Evolutionary conservation across 768 basidiomycete species (phyloP).

Genomic region (Rhizopogon vesiculosus): DNA sequence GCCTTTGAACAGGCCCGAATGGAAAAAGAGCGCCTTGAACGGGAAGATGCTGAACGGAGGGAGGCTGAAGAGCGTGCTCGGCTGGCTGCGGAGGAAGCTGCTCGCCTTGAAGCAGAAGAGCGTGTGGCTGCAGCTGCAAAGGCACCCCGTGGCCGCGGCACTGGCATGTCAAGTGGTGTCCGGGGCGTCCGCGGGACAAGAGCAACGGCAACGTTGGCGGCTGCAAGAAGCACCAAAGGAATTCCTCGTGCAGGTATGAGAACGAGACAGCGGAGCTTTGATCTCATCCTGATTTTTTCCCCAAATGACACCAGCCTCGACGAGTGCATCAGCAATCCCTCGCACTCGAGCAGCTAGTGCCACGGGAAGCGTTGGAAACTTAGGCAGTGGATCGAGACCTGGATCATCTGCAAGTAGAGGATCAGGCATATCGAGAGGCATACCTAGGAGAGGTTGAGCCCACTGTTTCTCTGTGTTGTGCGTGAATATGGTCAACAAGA

Average conservation of each 20-base stretch:
- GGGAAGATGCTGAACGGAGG: constrained; percentile 29
- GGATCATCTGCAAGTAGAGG: constrained; percentile 20
- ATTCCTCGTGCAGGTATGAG: constrained; percentile 32
- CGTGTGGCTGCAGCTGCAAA: constrained; percentile 31
- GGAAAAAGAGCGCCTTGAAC: constrained; percentile 28
- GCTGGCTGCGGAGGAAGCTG: constrained; percentile 25
- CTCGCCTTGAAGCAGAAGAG: constrained; percentile 43
- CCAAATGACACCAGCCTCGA: constrained; percentile 5
- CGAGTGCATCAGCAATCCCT: constrained; percentile 10
- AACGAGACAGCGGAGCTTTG: background rate
- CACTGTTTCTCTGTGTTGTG: background rate
- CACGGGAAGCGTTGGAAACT: constrained; percentile 15
- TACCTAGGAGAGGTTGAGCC: constrained; percentile 18
- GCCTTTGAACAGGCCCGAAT: constrained; percentile 20
- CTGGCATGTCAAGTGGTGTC: constrained; percentile 47
- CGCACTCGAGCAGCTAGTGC: constrained; percentile 24
- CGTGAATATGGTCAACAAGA: background rate
- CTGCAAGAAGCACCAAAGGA: constrained; percentile 41
- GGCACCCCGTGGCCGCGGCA: constrained; percentile 38
- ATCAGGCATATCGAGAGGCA: constrained; percentile 20
- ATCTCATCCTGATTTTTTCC: background rate
- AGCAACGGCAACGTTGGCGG: constrained; percentile 47
- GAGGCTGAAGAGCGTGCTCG: constrained; percentile 35
- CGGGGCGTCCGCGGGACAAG: constrained; percentile 71
- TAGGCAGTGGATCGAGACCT: constrained; percentile 16